A percentile compares a stretch with the other conserved stretches of the same genome.
These are phyloP conservation scores for Orbilia blumenaviensis DNA, from an alignment of 2,329 filamentous ascomycete species.

Conservation along the genomic window DNA sequence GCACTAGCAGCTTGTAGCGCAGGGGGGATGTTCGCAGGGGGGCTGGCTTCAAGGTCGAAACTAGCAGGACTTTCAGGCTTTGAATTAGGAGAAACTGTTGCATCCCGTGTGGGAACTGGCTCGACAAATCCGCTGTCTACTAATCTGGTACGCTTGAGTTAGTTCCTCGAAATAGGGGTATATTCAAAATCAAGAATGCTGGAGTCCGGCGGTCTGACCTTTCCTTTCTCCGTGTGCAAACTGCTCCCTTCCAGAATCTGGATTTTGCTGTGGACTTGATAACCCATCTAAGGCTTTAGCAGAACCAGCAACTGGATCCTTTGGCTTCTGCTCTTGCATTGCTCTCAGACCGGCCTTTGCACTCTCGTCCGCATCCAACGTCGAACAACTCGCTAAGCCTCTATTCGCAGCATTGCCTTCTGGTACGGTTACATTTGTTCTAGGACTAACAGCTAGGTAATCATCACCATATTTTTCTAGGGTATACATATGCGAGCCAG, in stretches of 20 bases:
- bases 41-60: slow-evolving; percentile 22
- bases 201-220: slow-evolving; percentile 20
- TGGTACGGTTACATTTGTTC: slow-evolving; percentile 37
- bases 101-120: slow-evolving; percentile 32
- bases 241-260: slow-evolving; percentile 22
- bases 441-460: slow-evolving; percentile 49
- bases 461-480: slow-evolving; percentile 41
- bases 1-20: background rate
- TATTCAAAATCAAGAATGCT: background rate
- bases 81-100: slow-evolving; percentile 15
- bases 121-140: slow-evolving; percentile 47
- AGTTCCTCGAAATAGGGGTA: background rate
- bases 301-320: slow-evolving; percentile 7
- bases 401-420: slow-evolving; percentile 11
- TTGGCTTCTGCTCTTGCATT: slow-evolving; percentile 24
- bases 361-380: slow-evolving; percentile 9
- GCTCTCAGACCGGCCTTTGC: background rate
- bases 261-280: background rate
- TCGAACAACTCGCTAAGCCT: slow-evolving; percentile 14
- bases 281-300: slow-evolving; percentile 4
- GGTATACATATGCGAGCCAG: slow-evolving; percentile 22
- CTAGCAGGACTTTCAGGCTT: slow-evolving; percentile 12
- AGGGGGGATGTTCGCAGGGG: background rate
- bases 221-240: slow-evolving; percentile 40
- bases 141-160: slow-evolving; percentile 15